phyloP scores from a whole-genome alignment of 768 basidiomycete genomes.

The Pisolithus tinctorius region DNA sequence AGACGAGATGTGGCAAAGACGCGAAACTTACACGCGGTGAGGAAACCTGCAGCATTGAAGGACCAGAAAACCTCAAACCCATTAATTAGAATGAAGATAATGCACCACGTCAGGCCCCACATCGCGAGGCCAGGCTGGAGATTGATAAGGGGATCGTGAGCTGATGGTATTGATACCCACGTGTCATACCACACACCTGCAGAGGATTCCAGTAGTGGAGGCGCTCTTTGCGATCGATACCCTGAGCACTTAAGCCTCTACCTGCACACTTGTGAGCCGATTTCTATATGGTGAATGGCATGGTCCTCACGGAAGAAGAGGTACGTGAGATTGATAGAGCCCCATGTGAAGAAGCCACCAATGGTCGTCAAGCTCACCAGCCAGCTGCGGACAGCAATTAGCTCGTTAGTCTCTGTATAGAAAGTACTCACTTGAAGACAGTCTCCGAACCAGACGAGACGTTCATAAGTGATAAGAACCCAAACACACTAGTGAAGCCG shows the following conservation, averaged over 20 bases:
- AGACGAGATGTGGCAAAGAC: background rate
- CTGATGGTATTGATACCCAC: background rate
- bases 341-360: conserved; percentile 65
- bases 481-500: conserved; percentile 30
- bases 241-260: conserved; percentile 65
- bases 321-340: conserved; percentile 64
- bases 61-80: conserved; percentile 55
- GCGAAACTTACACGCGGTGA: conserved; percentile 36
- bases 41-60: conserved; percentile 48
- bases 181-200: conserved; percentile 25
- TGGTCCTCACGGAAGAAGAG: conserved; percentile 54
- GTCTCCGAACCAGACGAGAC: conserved; percentile 47
- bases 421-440: conserved; percentile 17
- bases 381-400: conserved; percentile 39
- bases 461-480: conserved; percentile 57
- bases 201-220: conserved; percentile 56
- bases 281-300: background rate
- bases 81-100: conserved; percentile 52
- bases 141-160: too few relatives aligned
- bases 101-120: conserved; percentile 61
- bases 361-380: conserved; percentile 64
- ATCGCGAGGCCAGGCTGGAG: conserved; percentile 51
- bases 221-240: conserved; percentile 45
- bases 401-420: background rate
- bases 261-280: conserved; percentile 28